Percentiles rank a stretch among this genome's conserved stretches.
Conservation (phyloP, 768 basidiomycete species). For the Tremella yokohamensis region DNA sequence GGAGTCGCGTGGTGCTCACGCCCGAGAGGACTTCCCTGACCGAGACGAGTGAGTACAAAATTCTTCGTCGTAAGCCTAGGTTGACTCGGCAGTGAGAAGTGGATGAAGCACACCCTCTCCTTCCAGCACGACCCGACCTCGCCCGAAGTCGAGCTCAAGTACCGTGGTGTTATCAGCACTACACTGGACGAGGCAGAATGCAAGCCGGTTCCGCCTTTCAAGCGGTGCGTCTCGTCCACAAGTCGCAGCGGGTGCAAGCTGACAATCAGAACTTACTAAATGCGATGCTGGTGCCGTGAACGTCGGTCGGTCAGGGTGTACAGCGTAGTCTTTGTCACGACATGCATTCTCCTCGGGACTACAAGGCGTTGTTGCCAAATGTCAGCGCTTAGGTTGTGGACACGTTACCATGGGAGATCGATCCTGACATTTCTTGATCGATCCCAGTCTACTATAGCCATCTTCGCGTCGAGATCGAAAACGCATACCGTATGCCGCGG, state of each 20-base stretch:
- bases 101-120: conserved; percentile 67
- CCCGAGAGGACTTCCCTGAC: conserved; percentile 97
- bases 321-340: no score
- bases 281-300: not conserved
- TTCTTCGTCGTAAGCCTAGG: conserved; percentile 3
- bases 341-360: no score
- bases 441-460: no score
- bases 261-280: not conserved
- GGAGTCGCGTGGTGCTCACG: conserved; percentile 97
- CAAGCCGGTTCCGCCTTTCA: conserved; percentile 95
- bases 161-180: conserved; percentile 75
- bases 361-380: no score
- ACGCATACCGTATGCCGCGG: no score
- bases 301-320: not conserved
- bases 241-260: not conserved
- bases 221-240: conserved; percentile 51
- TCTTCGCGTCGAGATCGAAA: no score
- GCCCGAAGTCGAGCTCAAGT: conserved; percentile 83
- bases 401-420: no score
- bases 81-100: conserved; percentile 34
- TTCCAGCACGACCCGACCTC: conserved; percentile 73
- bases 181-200: conserved; percentile 96
- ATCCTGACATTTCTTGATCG: no score
- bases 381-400: no score
- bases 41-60: conserved; percentile 67